phyloP scores from a whole-genome alignment of 225 moss, liverwort and hornwort genomes.

The Ulota crispa region DNA sequence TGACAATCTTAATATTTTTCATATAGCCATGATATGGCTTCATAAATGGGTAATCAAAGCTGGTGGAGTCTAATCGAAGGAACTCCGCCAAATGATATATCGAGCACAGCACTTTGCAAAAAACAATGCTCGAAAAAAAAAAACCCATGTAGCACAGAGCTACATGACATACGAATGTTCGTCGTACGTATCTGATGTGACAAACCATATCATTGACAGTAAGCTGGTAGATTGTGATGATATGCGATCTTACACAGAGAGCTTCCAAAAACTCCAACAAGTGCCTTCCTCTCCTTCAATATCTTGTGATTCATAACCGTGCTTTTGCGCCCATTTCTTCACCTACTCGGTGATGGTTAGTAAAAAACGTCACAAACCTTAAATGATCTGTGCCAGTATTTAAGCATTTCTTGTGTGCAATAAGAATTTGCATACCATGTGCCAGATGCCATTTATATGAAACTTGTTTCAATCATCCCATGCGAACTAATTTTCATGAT shows the following conservation, averaged over 20 bases:
- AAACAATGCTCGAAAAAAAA: neutral
- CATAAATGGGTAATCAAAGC: neutral
- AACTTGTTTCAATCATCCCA: too few relatives aligned
- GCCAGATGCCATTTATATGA: neutral
- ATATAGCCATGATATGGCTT: neutral
- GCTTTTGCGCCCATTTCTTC: constrained; percentile 31
- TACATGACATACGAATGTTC: too few relatives aligned
- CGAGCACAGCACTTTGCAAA: neutral
- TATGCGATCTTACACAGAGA: constrained; percentile 28
- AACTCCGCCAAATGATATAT: neutral
- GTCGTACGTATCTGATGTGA: neutral
- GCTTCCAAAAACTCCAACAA: constrained; percentile 48
- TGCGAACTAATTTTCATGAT: neutral
- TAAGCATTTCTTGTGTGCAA: neutral
- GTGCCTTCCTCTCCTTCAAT: constrained; percentile 34
- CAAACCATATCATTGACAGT: neutral
- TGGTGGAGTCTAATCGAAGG: neutral
- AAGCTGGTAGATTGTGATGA: neutral
- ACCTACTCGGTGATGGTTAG: constrained; percentile 16
- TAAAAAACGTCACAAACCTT: neutral
- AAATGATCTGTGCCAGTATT: neutral
- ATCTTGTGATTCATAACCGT: constrained; percentile 16
- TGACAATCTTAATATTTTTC: neutral
- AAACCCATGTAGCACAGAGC: too few relatives aligned
- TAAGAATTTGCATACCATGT: neutral